phyloP scores from a whole-genome alignment of 768 basidiomycete species.

The Strobilomyces dryophilus region DNA sequence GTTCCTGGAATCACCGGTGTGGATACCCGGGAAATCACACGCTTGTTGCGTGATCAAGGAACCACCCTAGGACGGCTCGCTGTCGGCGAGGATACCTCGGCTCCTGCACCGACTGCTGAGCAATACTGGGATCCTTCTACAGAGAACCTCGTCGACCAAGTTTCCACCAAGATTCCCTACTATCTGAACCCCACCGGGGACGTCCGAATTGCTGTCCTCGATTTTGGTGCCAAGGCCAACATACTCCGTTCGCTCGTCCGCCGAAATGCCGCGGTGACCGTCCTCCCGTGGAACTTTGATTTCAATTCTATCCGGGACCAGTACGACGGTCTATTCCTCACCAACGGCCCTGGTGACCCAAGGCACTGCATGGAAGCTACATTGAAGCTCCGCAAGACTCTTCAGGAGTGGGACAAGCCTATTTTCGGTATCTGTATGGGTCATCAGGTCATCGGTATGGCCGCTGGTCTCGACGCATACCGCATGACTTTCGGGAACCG shows the following conservation, averaged over 20 bases:
- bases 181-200: constrained; percentile 82
- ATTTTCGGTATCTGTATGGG: constrained; percentile 99
- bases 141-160: constrained; percentile 93
- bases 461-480: constrained; percentile 93
- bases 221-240: constrained; percentile 98
- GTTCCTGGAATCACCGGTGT: constrained; percentile 96
- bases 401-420: constrained; percentile 88
- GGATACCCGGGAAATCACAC: constrained; percentile 95
- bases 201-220: constrained; percentile 91
- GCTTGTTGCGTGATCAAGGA: constrained; percentile 90
- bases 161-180: constrained; percentile 83
- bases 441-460: constrained; percentile 96
- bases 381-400: constrained; percentile 70
- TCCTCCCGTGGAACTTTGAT: constrained; percentile 96
- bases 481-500: constrained; percentile 99
- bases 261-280: constrained; percentile 88
- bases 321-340: constrained; percentile 92
- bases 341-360: constrained; percentile 97
- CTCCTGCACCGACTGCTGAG: constrained; percentile 52
- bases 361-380: constrained; percentile 84
- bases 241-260: constrained; percentile 90
- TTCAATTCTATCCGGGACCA: constrained; percentile 89
- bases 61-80: constrained; percentile 93
- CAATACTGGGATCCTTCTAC: constrained; percentile 91
- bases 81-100: constrained; percentile 65